Percentiles rank a stretch among this genome's conserved stretches.
Evolutionary conservation across 495 filamentous ascomycete species (phyloP).

Genomic region (Pyrenula massariospora): DNA sequence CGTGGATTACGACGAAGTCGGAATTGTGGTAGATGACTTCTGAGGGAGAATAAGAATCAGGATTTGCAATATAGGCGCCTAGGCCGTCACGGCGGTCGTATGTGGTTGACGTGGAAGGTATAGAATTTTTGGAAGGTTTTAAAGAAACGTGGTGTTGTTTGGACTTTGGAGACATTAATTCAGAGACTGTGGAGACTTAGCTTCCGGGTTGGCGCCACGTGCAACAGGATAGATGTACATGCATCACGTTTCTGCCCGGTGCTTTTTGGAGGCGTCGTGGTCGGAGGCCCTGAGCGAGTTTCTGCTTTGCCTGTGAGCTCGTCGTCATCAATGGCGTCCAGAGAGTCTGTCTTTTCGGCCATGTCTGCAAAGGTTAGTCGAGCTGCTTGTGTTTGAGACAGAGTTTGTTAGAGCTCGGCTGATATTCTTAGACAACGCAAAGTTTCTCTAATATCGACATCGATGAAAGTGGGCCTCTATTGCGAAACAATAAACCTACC

Average conservation of each 20-base stretch:
- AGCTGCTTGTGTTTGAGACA: too few relatives aligned
- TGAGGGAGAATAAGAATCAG: slow-evolving; percentile 45
- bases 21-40: slow-evolving; percentile 58
- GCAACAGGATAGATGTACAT: slow-evolving; percentile 13
- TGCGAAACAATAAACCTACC: too few relatives aligned
- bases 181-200: slow-evolving; percentile 36
- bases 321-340: slow-evolving; percentile 21
- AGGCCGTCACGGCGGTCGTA: slow-evolving; percentile 49
- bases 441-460: too few relatives aligned
- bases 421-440: too few relatives aligned
- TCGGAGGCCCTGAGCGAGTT: not conserved
- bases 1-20: slow-evolving; percentile 70
- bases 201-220: not conserved
- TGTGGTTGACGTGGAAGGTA: slow-evolving; percentile 13
- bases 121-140: slow-evolving; percentile 16
- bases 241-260: slow-evolving; percentile 21
- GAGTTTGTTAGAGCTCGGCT: too few relatives aligned
- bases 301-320: slow-evolving; percentile 19
- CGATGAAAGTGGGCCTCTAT: too few relatives aligned
- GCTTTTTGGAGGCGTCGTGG: not conserved
- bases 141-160: slow-evolving; percentile 29
- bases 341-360: slow-evolving; percentile 2
- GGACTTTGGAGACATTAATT: slow-evolving; percentile 53
- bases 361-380: too few relatives aligned
- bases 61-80: slow-evolving; percentile 57